A percentile compares a stretch with the other conserved stretches of the same genome.
These are phyloP conservation scores for Phytophthora ramorum DNA, from an alignment of 352 stramenopile genomes.

Conservation along the genomic window DNA sequence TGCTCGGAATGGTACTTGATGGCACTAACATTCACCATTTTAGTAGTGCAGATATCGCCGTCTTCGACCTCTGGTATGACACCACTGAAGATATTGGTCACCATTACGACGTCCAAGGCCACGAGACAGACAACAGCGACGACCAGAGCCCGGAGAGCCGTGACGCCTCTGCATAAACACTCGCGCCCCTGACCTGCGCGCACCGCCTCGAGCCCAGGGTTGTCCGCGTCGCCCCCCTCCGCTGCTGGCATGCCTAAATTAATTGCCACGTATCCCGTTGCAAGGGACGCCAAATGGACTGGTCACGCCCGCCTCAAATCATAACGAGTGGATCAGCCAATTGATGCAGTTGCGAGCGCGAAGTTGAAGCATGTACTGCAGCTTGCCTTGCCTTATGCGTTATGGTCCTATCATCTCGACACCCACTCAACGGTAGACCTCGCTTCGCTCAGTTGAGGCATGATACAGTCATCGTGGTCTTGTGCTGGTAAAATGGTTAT, in stretches of 20 bases:
- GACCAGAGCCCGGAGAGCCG: neutral
- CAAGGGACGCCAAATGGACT: neutral
- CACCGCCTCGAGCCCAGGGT: neutral
- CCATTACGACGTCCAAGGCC: constrained; percentile 12
- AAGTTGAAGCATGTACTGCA: too few relatives aligned
- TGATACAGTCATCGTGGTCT: too few relatives aligned
- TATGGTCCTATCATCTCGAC: too few relatives aligned
- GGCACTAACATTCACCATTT: neutral
- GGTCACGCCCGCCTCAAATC: neutral
- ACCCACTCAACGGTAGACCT: too few relatives aligned
- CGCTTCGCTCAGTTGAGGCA: too few relatives aligned
- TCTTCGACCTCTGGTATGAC: neutral
- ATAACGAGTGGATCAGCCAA: neutral
- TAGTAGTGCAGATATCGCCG: constrained; percentile 3
- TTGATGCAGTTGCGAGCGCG: neutral
- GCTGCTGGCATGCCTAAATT: neutral
- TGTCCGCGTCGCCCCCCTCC: neutral
- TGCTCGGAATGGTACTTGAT: constrained; percentile 12
- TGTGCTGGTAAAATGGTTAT: too few relatives aligned
- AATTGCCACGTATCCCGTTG: neutral
- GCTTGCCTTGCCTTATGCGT: too few relatives aligned
- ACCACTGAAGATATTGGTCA: constrained; percentile 8
- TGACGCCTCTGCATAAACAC: neutral
- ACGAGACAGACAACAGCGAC: constrained; percentile 9
- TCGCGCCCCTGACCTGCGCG: neutral